Base-by-base conservation (phyloP, 768 basidiomycete species). In the Mrakia gelida region DNA sequence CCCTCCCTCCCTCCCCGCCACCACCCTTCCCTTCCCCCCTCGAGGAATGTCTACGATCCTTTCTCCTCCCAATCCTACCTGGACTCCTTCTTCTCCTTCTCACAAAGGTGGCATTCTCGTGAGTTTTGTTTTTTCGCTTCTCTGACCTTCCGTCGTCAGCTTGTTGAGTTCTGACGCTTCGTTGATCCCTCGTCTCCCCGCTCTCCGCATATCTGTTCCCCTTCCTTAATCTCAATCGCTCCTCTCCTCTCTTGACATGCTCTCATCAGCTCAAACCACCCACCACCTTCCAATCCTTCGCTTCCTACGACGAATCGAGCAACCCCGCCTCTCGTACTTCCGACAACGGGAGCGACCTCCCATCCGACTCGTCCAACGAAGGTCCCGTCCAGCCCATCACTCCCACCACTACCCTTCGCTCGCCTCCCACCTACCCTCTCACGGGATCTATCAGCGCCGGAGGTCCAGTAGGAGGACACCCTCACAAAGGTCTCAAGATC, bases 101-200 rank as follows among this genome's bases (percentile, higher is more conserved):
- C 75, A 41, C 32, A 76, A 76, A 34, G 75, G 75, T 32, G 75
- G 75, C 54, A 76, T 76, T 26, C 68, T 76, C 23, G 75, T 76
- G 38, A 34, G 75, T 71, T 26, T 49, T 26, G 45, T 34, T 3
- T n/a, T 34, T 18, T 34, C 30, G 0, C 30, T 8, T 70, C 41
- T 38, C 38, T 38, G 38, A 3, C 32, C 4, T 52, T 28, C 13
- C 28, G 30, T 23, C 23, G 32, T 38, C 62, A 43, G 43, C 43
- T 65, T 13, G 43, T 34, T 67, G 7, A 30, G 38, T 56, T 23
- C 67, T 75, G 49, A 52, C 62, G 43, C 3, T n/a, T n/a, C 23
- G 38, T 63, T n/a, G n/a, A 67, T 68, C 62, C n/a, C 62, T 45
- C 63, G 9, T 43, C 41, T n/a, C 45, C 45, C 32, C 32, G 26